A percentile compares a stretch with the other conserved stretches of the same genome.
Evolutionary conservation across 140 eudicot species (phyloP).

Genomic region (Ambrosia hybrid): DNA sequence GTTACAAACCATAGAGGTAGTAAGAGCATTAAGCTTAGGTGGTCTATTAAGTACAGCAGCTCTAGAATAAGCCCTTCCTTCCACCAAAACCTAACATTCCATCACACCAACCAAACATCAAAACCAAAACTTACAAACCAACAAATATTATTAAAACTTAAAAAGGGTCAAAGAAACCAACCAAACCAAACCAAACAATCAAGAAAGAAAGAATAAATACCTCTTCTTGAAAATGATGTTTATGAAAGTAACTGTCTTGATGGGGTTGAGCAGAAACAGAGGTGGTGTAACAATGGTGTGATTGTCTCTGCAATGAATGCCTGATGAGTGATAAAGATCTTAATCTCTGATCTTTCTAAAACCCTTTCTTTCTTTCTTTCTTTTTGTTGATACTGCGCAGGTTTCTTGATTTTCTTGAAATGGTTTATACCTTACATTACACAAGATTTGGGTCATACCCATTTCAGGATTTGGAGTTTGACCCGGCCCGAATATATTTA

Average conservation of each 20-base stretch:
- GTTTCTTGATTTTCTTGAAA: not conserved
- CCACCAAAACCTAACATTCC: constrained; percentile 52
- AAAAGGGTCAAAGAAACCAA: too few relatives aligned
- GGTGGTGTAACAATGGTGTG: constrained; percentile 38
- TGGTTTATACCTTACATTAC: not conserved
- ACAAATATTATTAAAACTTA: too few relatives aligned
- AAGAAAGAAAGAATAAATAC: constrained; percentile 15
- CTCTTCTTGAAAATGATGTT: constrained; percentile 52
- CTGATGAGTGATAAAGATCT: constrained; percentile 33
- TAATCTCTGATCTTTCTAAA: constrained; percentile 54
- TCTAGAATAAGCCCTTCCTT: constrained; percentile 88
- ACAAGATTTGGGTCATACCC: not conserved
- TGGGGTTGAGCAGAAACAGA: constrained; percentile 50
- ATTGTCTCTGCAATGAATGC: constrained; percentile 38
- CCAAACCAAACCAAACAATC: too few relatives aligned
- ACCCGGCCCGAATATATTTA: not conserved
- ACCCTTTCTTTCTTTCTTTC: too few relatives aligned
- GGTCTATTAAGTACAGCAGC: constrained; percentile 84
- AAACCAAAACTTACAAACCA: too few relatives aligned
- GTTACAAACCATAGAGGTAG: constrained; percentile 59
- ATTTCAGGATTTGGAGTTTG: not conserved
- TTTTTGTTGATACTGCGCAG: not conserved
- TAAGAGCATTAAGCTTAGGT: constrained; percentile 76
- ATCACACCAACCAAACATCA: too few relatives aligned
- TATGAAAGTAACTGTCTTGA: constrained; percentile 24